phyloP scores from a whole-genome alignment of 306 rosid genomes.

The Trifolium subterraneum region DNA sequence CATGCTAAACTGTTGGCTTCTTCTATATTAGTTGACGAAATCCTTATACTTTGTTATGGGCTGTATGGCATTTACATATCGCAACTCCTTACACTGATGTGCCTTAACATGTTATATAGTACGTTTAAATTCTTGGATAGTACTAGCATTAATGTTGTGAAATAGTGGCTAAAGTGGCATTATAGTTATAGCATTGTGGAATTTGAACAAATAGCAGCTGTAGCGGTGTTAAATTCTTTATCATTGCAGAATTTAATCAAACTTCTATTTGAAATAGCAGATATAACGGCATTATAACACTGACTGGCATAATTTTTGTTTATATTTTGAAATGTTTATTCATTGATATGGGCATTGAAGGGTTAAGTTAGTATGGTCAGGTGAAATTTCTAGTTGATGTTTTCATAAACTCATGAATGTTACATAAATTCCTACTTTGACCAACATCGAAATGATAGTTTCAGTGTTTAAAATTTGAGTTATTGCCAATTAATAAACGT shows the following conservation, averaged over 20 bases:
- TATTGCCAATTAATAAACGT: not conserved
- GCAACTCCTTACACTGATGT: not conserved
- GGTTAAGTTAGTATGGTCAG: not conserved
- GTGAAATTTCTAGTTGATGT: not conserved
- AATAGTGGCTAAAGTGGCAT: too few relatives aligned
- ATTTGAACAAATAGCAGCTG: too few relatives aligned
- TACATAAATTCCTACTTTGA: not conserved
- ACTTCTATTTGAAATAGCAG: too few relatives aligned
- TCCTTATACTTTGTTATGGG: conserved; percentile 3
- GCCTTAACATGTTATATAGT: not conserved
- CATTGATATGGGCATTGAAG: not conserved
- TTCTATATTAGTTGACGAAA: conserved; percentile 24
- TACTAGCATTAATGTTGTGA: too few relatives aligned
- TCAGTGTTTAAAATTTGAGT: not conserved
- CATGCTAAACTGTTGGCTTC: conserved; percentile 3
- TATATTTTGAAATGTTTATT: conserved; percentile 11
- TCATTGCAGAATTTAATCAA: too few relatives aligned
- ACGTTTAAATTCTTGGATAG: not conserved
- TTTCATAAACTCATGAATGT: not conserved
- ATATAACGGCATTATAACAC: too few relatives aligned
- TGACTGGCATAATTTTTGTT: conserved; percentile 3
- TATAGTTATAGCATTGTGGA: too few relatives aligned
- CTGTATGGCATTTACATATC: conserved; percentile 7
- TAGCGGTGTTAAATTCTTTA: too few relatives aligned
- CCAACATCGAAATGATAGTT: not conserved